A percentile compares a stretch with the other conserved stretches of the same genome.
phyloP scores from a whole-genome alignment of 805 yeast species.

The Alloascoidea africana region DNA sequence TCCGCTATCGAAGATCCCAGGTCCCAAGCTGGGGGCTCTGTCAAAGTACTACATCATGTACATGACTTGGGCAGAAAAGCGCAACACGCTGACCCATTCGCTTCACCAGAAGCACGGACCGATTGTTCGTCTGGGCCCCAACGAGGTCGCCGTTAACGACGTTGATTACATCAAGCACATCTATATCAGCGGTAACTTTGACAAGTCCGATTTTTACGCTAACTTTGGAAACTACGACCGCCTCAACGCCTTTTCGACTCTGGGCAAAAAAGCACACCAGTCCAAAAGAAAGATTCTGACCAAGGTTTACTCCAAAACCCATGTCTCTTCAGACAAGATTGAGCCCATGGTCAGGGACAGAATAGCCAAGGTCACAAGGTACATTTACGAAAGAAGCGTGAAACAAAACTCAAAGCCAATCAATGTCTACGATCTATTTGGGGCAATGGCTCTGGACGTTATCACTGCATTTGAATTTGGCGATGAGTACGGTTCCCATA shows the following conservation, averaged over 20 bases:
- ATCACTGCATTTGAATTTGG: slow-evolving; percentile 51
- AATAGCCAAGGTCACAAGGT: slow-evolving; percentile 15
- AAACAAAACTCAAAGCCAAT: slow-evolving; percentile 16
- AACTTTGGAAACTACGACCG: slow-evolving; percentile 45
- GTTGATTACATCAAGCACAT: slow-evolving; percentile 34
- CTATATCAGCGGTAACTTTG: slow-evolving; percentile 39
- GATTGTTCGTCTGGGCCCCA: slow-evolving; percentile 44
- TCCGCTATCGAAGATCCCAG: slow-evolving; percentile 39
- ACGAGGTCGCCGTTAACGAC: slow-evolving; percentile 44
- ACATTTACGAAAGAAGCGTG: slow-evolving; percentile 11
- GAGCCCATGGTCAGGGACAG: slow-evolving; percentile 20
- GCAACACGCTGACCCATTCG: slow-evolving; percentile 31
- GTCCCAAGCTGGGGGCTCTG: slow-evolving; percentile 37
- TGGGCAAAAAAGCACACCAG: slow-evolving; percentile 33
- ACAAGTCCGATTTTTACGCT: slow-evolving; percentile 38
- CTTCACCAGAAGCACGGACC: slow-evolving; percentile 46
- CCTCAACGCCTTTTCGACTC: slow-evolving; percentile 42
- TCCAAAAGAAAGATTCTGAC: slow-evolving; percentile 24
- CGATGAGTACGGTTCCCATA: slow-evolving; percentile 25
- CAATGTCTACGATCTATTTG: slow-evolving; percentile 49
- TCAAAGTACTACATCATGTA: slow-evolving; percentile 25
- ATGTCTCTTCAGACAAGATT: slow-evolving; percentile 18
- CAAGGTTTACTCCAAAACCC: slow-evolving; percentile 29
- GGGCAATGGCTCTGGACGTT: slow-evolving; percentile 59
- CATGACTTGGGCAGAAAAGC: slow-evolving; percentile 28